Percentiles rank a stretch among this genome's conserved stretches.
phyloP scores from a whole-genome alignment of 306 rosid species.

The Prunus mongolica region DNA sequence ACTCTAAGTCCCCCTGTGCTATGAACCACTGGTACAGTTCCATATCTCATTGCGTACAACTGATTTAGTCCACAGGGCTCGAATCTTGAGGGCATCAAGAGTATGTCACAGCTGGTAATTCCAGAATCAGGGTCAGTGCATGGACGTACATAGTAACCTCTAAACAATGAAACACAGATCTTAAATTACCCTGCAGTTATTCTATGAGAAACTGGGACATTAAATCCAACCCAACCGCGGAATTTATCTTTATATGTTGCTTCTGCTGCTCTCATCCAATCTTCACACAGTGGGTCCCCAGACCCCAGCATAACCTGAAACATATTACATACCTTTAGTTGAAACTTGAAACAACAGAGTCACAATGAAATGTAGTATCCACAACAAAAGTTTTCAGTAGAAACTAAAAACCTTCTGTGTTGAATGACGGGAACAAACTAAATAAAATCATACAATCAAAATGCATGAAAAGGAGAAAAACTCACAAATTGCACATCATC shows the following conservation, averaged over 20 bases:
- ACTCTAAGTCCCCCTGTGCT: slow-evolving; percentile 92
- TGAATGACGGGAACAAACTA: not conserved
- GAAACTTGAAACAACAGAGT: not conserved
- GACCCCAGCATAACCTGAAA: slow-evolving; percentile 93
- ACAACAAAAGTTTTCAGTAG: not conserved
- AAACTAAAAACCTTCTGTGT: not conserved
- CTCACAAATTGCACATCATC: slow-evolving; percentile 90
- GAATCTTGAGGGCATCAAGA: slow-evolving; percentile 83
- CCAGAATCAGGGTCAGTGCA: slow-evolving; percentile 28
- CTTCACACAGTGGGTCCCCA: slow-evolving; percentile 57
- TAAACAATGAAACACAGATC: slow-evolving; percentile 10
- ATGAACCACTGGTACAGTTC: slow-evolving; percentile 90
- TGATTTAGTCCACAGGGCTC: slow-evolving; percentile 95
- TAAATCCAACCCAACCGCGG: slow-evolving; percentile 93
- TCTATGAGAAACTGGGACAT: slow-evolving; percentile 78
- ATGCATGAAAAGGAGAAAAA: slow-evolving; percentile 8
- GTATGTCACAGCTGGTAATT: slow-evolving; percentile 72
- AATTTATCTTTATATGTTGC: slow-evolving; percentile 57
- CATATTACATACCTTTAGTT: not conserved
- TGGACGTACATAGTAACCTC: slow-evolving; percentile 1
- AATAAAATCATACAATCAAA: not conserved
- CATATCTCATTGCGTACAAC: slow-evolving; percentile 90
- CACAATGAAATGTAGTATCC: not conserved
- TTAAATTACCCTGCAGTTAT: slow-evolving; percentile 79
- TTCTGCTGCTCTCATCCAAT: slow-evolving; percentile 88